These are phyloP conservation scores for Crithidia bombi DNA, from an alignment of 208 protist genomes.

Conservation along the genomic window DNA sequence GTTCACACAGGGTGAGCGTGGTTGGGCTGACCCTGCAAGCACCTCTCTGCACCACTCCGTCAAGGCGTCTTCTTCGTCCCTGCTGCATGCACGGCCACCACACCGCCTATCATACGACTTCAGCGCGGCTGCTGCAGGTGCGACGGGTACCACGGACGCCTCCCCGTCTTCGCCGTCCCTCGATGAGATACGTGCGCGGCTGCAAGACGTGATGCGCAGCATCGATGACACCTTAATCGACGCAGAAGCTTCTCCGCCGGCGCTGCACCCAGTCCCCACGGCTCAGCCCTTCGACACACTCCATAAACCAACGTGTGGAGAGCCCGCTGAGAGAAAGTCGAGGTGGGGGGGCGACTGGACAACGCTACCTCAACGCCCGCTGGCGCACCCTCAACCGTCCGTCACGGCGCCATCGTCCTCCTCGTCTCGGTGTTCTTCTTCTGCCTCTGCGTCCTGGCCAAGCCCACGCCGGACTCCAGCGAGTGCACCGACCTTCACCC, in stretches of 20 bases:
- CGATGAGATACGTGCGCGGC: constrained; percentile 35
- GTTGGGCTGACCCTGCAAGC: neutral
- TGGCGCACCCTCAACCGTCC: neutral
- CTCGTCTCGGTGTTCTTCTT: neutral
- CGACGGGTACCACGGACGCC: neutral
- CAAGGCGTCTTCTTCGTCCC: neutral
- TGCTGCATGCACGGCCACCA: neutral
- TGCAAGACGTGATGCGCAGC: constrained; percentile 55
- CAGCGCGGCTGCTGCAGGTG: neutral
- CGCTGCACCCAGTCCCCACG: neutral
- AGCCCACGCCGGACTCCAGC: neutral
- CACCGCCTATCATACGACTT: constrained; percentile 1
- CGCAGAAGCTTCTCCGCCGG: neutral
- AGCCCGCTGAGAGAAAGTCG: no score
- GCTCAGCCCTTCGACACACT: neutral
- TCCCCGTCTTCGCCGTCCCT: constrained; percentile 27
- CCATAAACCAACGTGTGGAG: neutral
- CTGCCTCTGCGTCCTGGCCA: neutral
- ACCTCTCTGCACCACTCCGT: neutral
- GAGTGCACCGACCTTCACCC: neutral
- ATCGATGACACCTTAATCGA: constrained; percentile 48
- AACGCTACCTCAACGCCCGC: neutral
- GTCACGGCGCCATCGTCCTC: neutral
- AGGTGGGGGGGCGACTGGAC: no score
- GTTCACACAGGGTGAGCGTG: neutral